These are phyloP conservation scores for Cordyceps cicadae DNA, from an alignment of 2,329 filamentous ascomycete genomes.

Conservation along the genomic window DNA sequence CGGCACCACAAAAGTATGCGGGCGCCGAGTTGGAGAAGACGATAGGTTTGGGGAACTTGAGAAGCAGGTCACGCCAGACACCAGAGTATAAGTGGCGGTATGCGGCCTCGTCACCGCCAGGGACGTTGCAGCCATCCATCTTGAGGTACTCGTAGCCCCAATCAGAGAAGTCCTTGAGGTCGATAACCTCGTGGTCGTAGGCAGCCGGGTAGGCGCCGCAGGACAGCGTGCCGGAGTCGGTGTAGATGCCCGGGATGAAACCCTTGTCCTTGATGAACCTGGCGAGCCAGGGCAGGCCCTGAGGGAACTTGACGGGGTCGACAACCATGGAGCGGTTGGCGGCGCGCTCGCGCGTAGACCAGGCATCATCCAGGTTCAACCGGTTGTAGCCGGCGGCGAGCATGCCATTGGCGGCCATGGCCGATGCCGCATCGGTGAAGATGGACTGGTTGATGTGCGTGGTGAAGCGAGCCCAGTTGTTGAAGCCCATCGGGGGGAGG, in stretches of 20 bases:
- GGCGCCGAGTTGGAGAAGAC: conserved; percentile 39
- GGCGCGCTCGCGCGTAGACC: conserved; percentile 29
- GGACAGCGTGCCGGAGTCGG: conserved; percentile 34
- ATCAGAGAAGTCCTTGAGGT: conserved; percentile 29
- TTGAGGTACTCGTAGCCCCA: conserved; percentile 33
- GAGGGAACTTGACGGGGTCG: conserved; percentile 33
- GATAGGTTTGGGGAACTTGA: conserved; percentile 26
- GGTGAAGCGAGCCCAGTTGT: conserved; percentile 41
- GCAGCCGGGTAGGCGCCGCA: conserved; percentile 36
- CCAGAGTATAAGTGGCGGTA: conserved; percentile 27
- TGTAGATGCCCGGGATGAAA: conserved; percentile 38
- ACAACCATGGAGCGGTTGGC: conserved; percentile 31
- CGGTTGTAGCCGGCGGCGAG: conserved; percentile 24
- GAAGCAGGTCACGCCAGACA: conserved; percentile 34
- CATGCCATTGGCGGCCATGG: conserved; percentile 34
- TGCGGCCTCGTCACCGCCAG: conserved; percentile 14
- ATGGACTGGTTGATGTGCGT: conserved; percentile 40
- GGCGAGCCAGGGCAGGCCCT: conserved; percentile 34
- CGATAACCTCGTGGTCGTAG: conserved; percentile 31
- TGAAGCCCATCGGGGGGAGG: conserved; percentile 42
- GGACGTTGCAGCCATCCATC: conserved; percentile 34
- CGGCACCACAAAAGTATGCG: conserved; percentile 31
- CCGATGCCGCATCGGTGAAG: conserved; percentile 37
- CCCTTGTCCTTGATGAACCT: conserved; percentile 28
- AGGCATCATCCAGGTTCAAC: conserved; percentile 39